phyloP scores from a whole-genome alignment of 371 early-diverging fungal species.

The Choanephora cucurbitarum region DNA sequence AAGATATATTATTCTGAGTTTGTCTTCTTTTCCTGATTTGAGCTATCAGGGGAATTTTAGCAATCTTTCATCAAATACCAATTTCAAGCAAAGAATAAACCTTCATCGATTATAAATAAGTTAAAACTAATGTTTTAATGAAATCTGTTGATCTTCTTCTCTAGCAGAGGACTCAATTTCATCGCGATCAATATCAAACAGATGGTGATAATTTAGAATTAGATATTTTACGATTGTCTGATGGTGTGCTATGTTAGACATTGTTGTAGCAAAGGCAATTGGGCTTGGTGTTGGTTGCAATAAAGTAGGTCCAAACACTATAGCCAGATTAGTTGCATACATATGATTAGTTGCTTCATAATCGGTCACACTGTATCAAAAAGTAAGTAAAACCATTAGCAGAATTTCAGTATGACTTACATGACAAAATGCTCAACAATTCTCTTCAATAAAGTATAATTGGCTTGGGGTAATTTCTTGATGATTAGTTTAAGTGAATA shows the following conservation, averaged over 20 bases:
- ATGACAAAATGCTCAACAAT: slow-evolving; percentile 79
- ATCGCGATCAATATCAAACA: slow-evolving; percentile 80
- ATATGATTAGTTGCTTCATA: slow-evolving; percentile 83
- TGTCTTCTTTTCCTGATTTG: no score
- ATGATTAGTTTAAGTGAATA: slow-evolving; percentile 76
- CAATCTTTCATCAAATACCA: no score
- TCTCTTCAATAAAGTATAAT: slow-evolving; percentile 71
- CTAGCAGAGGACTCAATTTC: slow-evolving; percentile 19
- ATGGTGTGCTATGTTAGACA: slow-evolving; percentile 82
- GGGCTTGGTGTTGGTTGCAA: slow-evolving; percentile 75
- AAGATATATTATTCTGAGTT: no score
- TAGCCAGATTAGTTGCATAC: slow-evolving; percentile 85
- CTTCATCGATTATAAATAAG: background rate
- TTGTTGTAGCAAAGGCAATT: slow-evolving; percentile 74
- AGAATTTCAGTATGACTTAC: slow-evolving; percentile 25
- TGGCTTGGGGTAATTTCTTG: slow-evolving; percentile 66
- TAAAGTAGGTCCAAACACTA: slow-evolving; percentile 86
- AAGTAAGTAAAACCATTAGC: background rate
- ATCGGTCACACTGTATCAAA: slow-evolving; percentile 67
- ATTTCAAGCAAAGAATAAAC: no score
- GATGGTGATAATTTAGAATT: slow-evolving; percentile 82
- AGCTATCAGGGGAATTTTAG: no score
- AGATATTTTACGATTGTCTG: slow-evolving; percentile 80
- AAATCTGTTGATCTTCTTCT: slow-evolving; percentile 3
- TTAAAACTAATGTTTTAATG: background rate